These are phyloP conservation scores for Fusarium sp. DNA, from an alignment of 2,329 filamentous ascomycete species.

Conservation along the genomic window DNA sequence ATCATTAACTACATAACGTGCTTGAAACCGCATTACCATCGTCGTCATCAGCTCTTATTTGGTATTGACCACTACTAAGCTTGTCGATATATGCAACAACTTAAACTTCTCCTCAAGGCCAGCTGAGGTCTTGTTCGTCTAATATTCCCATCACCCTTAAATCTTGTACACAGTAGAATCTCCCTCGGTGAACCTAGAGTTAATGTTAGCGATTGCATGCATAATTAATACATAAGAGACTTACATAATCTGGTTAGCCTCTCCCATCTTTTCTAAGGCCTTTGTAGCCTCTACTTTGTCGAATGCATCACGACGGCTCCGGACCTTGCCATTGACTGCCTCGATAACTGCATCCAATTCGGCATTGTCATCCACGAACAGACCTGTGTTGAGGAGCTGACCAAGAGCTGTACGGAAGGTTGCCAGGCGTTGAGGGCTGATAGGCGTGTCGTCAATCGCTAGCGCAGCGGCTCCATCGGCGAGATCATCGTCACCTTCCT, in stretches of 20 bases:
- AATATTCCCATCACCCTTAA: constrained; percentile 52
- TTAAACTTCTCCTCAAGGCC: constrained; percentile 20
- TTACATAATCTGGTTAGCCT: constrained; percentile 92
- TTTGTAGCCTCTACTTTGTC: constrained; percentile 77
- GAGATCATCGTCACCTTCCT: constrained; percentile 60
- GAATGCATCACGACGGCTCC: constrained; percentile 71
- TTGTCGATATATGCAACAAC: constrained; percentile 5
- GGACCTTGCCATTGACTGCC: constrained; percentile 81
- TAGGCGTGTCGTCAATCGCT: constrained; percentile 60
- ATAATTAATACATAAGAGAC: constrained; percentile 53
- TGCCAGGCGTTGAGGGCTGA: constrained; percentile 73
- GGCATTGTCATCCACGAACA: constrained; percentile 90
- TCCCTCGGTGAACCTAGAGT: constrained; percentile 67
- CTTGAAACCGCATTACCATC: constrained; percentile 5
- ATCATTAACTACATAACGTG: constrained; percentile 20
- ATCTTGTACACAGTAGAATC: constrained; percentile 77
- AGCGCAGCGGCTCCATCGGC: constrained; percentile 58
- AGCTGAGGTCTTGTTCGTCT: constrained; percentile 6
- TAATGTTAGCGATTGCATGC: constrained; percentile 36
- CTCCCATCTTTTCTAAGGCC: constrained; percentile 83
- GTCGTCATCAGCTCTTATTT: constrained; percentile 19
- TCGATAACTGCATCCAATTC: constrained; percentile 79
- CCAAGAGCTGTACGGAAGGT: constrained; percentile 86
- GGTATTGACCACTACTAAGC: constrained; percentile 3
- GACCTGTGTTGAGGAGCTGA: constrained; percentile 80